These are phyloP conservation scores for Verbena officinalis DNA, from an alignment of 257 asterid species.

Conservation along the genomic window DNA sequence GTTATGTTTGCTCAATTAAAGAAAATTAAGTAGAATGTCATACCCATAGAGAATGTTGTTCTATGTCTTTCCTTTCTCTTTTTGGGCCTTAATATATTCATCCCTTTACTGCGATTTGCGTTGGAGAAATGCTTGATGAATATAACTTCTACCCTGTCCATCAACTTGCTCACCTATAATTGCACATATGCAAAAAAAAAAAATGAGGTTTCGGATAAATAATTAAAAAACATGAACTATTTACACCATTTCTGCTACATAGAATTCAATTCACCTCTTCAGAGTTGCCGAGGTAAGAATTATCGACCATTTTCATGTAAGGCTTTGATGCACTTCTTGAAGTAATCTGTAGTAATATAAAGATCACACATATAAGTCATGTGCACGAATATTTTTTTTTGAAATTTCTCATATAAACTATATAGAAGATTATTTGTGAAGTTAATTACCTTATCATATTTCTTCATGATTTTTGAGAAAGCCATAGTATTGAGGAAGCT, in stretches of 20 bases:
- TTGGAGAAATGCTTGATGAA: slow-evolving; percentile 63
- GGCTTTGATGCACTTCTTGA: slow-evolving; percentile 50
- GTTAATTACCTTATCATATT: slow-evolving; percentile 58
- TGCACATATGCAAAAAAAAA: background rate
- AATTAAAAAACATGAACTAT: background rate
- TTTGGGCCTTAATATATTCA: slow-evolving; percentile 51
- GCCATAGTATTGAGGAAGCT: slow-evolving; percentile 58
- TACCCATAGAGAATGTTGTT: slow-evolving; percentile 52
- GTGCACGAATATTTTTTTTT: no score
- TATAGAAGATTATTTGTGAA: background rate
- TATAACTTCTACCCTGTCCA: slow-evolving; percentile 56
- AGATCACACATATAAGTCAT: background rate
- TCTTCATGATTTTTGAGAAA: slow-evolving; percentile 61
- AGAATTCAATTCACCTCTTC: slow-evolving; percentile 47
- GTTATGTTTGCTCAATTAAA: no score
- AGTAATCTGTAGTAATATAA: slow-evolving; percentile 37
- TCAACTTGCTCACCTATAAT: slow-evolving; percentile 45
- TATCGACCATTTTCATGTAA: slow-evolving; percentile 59
- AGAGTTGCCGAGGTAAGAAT: slow-evolving; percentile 57
- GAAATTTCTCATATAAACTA: background rate
- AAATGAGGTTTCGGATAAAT: background rate
- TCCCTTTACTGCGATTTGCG: slow-evolving; percentile 52
- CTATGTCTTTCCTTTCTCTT: slow-evolving; percentile 47
- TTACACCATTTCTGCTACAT: background rate
- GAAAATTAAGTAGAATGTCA: background rate